Evolutionary conservation across 148 eudicot genomes (phyloP).

Genomic region (Diospyros lotus): DNA sequence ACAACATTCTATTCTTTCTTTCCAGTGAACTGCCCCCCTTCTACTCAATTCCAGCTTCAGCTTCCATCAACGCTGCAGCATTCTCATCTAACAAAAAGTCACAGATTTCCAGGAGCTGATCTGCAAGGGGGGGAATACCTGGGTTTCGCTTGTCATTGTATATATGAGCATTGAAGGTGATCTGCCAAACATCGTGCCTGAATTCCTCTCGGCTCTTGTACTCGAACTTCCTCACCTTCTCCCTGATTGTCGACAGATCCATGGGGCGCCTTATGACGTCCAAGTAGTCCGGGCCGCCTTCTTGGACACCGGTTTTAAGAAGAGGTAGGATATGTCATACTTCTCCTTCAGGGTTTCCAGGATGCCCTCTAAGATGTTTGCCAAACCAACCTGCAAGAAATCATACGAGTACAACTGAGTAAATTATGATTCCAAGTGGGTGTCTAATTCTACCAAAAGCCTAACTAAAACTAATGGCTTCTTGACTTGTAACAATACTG

Average conservation of each 20-base stretch:
- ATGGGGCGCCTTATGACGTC: slow-evolving; percentile 57
- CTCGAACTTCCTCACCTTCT: slow-evolving; percentile 66
- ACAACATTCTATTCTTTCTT: background rate
- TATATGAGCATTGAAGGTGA: slow-evolving; percentile 61
- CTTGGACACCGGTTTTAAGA: slow-evolving; percentile 76
- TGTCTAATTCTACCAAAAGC: background rate
- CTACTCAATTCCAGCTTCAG: slow-evolving; percentile 63
- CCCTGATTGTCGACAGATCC: slow-evolving; percentile 87
- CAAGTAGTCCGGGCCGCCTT: slow-evolving; percentile 90
- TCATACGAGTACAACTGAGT: background rate
- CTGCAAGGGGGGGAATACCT: slow-evolving; percentile 93
- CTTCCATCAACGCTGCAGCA: slow-evolving; percentile 49
- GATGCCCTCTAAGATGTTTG: slow-evolving; percentile 73
- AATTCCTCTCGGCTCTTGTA: slow-evolving; percentile 69
- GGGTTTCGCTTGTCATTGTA: slow-evolving; percentile 86
- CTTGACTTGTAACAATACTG: too few species aligned
- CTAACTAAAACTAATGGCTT: too few species aligned
- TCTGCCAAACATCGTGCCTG: slow-evolving; percentile 89
- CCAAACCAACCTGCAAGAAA: slow-evolving; percentile 66
- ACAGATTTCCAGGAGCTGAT: slow-evolving; percentile 74
- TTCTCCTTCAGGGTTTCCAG: slow-evolving; percentile 67
- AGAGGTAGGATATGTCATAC: slow-evolving; percentile 58
- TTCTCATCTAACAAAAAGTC: slow-evolving; percentile 57
- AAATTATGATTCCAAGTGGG: background rate
- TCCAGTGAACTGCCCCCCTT: background rate